phyloP scores from a whole-genome alignment of 768 basidiomycete species.

The Goffeauzyma gilvescens region DNA sequence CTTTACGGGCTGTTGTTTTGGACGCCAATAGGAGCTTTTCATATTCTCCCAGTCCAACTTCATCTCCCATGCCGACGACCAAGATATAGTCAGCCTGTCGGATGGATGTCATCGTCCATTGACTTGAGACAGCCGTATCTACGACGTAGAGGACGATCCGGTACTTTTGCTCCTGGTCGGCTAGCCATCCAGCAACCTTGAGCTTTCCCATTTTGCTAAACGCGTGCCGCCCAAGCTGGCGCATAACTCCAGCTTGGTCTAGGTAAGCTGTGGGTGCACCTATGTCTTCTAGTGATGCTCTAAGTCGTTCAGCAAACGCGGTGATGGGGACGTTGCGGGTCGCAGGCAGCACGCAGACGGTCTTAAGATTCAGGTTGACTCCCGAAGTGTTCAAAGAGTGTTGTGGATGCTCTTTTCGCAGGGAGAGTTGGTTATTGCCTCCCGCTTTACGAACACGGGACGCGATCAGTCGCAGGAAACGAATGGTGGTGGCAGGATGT shows the following conservation, averaged over 20 bases:
- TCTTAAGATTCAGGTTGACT: slow-evolving; percentile 77
- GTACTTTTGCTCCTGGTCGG: slow-evolving; percentile 64
- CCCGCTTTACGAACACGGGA: slow-evolving; percentile 45
- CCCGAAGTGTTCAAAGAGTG: slow-evolving; percentile 43
- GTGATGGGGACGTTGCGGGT: slow-evolving; percentile 75
- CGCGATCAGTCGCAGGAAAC: slow-evolving; percentile 45
- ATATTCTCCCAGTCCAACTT: slow-evolving; percentile 68
- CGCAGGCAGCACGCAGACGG: slow-evolving; percentile 75
- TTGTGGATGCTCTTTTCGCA: slow-evolving; percentile 27
- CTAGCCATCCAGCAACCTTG: slow-evolving; percentile 83
- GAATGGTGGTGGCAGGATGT: slow-evolving; percentile 32
- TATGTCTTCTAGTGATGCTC: slow-evolving; percentile 68
- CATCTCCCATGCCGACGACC: slow-evolving; percentile 85
- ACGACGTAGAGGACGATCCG: slow-evolving; percentile 88
- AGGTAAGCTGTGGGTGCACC: slow-evolving; percentile 85
- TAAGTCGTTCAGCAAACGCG: slow-evolving; percentile 72
- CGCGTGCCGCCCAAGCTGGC: slow-evolving; percentile 79
- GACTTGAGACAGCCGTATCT: slow-evolving; percentile 80
- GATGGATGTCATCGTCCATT: slow-evolving; percentile 97
- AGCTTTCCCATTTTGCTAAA: slow-evolving; percentile 94
- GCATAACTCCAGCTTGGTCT: slow-evolving; percentile 80
- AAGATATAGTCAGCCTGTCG: slow-evolving; percentile 82
- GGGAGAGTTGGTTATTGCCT: slow-evolving; percentile 2
- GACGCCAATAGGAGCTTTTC: slow-evolving; percentile 79
- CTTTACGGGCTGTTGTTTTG: slow-evolving; percentile 97